A percentile compares a stretch with the other conserved stretches of the same genome.
phyloP scores from a whole-genome alignment of 257 asterid species.

The Nyctanthes arbortristis region DNA sequence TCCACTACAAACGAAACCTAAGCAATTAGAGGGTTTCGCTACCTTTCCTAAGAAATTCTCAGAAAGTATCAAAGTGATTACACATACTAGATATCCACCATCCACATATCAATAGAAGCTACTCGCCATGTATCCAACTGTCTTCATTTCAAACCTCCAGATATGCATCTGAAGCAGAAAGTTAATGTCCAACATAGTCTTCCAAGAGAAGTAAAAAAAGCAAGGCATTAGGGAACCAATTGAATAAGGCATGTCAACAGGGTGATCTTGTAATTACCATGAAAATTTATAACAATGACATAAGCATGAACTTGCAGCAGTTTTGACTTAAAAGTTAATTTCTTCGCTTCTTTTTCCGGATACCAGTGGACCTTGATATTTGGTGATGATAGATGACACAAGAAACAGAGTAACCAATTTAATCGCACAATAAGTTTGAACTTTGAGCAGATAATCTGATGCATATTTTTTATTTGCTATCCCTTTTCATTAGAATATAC shows the following conservation, averaged over 20 bases:
- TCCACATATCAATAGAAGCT: not conserved
- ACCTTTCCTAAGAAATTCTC: not conserved
- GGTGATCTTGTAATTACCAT: not conserved
- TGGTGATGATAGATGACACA: not conserved
- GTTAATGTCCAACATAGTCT: not conserved
- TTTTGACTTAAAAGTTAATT: not conserved
- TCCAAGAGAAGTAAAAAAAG: not conserved
- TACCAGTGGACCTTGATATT: too few relatives aligned
- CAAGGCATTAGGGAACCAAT: not conserved
- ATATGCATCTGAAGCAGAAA: not conserved
- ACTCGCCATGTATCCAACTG: not conserved
- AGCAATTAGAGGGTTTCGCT: not conserved
- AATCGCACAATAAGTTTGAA: not conserved
- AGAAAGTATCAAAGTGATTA: not conserved
- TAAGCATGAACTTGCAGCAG: not conserved
- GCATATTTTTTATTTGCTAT: not conserved
- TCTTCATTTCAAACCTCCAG: not conserved
- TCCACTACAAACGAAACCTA: not conserved
- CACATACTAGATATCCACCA: not conserved
- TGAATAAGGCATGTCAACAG: not conserved
- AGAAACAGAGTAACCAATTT: not conserved
- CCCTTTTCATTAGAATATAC: not conserved
- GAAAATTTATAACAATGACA: not conserved
- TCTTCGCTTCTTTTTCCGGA: not conserved
- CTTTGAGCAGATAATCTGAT: not conserved